phyloP scores from a whole-genome alignment of 805 yeast species.

The Yarrowia sp. region DNA sequence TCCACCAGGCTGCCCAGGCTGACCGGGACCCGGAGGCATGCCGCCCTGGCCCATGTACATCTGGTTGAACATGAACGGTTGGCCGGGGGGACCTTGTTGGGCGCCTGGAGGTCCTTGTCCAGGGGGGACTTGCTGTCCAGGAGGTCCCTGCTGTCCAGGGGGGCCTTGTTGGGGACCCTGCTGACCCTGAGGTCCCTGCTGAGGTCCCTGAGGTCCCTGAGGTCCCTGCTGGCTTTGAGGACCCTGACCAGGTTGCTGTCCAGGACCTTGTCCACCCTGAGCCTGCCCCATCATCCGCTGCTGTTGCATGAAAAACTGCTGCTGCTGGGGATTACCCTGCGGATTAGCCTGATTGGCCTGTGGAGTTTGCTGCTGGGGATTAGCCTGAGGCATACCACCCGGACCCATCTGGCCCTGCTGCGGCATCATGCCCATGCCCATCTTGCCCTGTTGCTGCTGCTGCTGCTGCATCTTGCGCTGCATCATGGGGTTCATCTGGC shows the following conservation, averaged over 20 bases:
- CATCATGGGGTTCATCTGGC: slow-evolving; percentile 17
- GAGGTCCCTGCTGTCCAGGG: no score
- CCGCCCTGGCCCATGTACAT: no score
- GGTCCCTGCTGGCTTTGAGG: neutral
- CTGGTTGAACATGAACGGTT: slow-evolving; percentile 3
- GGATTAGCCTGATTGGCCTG: no score
- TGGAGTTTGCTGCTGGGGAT: slow-evolving; percentile 20
- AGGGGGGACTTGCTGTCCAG: slow-evolving; percentile 1
- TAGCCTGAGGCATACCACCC: neutral
- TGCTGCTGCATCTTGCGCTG: slow-evolving; percentile 31
- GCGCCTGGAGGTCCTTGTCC: no score
- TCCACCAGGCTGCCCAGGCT: no score
- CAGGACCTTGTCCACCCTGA: slow-evolving; percentile 20
- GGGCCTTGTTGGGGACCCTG: slow-evolving; percentile 14
- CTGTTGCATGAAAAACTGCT: slow-evolving; percentile 5
- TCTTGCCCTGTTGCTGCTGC: slow-evolving; percentile 35
- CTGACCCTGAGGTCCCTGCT: slow-evolving; percentile 27
- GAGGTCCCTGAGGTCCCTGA: slow-evolving; percentile 27
- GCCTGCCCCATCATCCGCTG: slow-evolving; percentile 26
- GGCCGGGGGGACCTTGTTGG: no score
- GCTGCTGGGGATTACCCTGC: no score
- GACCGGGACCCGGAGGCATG: no score
- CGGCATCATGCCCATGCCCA: slow-evolving; percentile 28
- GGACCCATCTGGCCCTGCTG: slow-evolving; percentile 32
- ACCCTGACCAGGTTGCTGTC: neutral